phyloP scores from a whole-genome alignment of 331 rosid genomes.

The Telfairia occidentalis region DNA sequence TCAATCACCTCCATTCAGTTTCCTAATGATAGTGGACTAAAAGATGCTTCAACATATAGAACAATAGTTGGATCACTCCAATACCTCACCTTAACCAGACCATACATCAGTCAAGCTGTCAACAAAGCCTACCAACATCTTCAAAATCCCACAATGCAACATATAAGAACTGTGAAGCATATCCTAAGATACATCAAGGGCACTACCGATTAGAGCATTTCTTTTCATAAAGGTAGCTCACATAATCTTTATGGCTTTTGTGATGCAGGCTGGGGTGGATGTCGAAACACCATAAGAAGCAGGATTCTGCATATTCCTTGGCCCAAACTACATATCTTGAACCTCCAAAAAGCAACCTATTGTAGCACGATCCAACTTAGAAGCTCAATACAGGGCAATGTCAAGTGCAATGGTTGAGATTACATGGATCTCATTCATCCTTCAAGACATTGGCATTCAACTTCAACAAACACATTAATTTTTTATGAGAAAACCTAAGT shows the following conservation, averaged over 20 bases:
- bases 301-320: background rate
- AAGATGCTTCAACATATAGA: background rate
- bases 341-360: background rate
- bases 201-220: background rate
- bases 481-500: no score
- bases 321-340: background rate
- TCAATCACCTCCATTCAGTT: background rate
- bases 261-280: background rate
- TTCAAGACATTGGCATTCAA: no score
- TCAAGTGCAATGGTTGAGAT: background rate
- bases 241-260: background rate
- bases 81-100: background rate
- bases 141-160: background rate
- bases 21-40: no score
- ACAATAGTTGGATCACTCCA: background rate
- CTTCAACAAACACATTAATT: no score
- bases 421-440: background rate
- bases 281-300: background rate
- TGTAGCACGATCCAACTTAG: background rate
- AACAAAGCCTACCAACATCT: background rate
- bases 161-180: background rate
- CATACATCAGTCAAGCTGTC: background rate
- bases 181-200: background rate
- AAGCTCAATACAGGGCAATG: background rate
- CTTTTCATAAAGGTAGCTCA: background rate